A percentile compares a stretch with the other conserved stretches of the same genome.
These are phyloP conservation scores for Cicer yamashitae DNA, from an alignment of 306 rosid species.

Conservation along the genomic window DNA sequence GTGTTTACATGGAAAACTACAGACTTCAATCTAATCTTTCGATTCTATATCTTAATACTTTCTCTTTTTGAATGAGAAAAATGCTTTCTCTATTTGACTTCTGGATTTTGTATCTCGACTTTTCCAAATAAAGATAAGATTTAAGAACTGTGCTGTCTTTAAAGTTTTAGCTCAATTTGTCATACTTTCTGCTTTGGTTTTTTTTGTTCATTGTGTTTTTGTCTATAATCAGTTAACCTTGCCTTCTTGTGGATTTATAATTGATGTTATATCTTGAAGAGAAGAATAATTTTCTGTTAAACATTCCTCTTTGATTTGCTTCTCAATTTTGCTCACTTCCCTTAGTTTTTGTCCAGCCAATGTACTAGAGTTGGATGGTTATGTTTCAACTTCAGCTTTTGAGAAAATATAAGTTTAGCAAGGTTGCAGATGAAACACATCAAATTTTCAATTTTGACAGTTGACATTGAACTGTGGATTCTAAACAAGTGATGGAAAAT, in stretches of 20 bases:
- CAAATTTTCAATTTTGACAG: no score
- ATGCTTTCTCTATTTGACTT: constrained; percentile 27
- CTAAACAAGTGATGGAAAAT: no score
- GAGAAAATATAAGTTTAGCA: no score
- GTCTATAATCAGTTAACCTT: neutral
- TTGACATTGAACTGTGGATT: no score
- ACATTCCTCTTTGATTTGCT: no score
- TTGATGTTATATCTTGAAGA: no score
- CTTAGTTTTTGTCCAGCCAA: no score
- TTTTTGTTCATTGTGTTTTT: constrained; percentile 1
- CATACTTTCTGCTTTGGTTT: constrained; percentile 17
- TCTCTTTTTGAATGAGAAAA: constrained; percentile 28
- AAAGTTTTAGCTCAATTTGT: neutral
- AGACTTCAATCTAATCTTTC: neutral
- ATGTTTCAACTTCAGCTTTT: no score
- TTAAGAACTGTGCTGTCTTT: neutral
- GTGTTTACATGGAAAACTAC: constrained; percentile 19
- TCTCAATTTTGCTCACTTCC: no score
- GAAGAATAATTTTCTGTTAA: no score
- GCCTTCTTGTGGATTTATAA: constrained; percentile 2
- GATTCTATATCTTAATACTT: neutral
- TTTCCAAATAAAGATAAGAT: neutral
- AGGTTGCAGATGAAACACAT: no score
- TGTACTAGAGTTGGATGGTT: no score
- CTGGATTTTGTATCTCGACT: neutral